Evolutionary conservation across 2,329 filamentous ascomycete species (phyloP).

Genomic region (Claviceps sp.): DNA sequence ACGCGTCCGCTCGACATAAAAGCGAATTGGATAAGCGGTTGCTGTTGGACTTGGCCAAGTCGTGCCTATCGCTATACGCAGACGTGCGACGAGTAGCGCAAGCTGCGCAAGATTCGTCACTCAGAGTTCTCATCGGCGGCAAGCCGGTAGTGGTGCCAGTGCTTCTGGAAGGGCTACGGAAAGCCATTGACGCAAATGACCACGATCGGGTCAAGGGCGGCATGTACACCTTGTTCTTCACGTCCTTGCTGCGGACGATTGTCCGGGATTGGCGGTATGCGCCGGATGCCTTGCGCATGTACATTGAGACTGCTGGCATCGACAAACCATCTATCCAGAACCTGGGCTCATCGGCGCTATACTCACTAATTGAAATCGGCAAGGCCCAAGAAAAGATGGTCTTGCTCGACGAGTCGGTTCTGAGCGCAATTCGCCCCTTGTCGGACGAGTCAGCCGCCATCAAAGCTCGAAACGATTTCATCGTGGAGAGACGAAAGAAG

Average conservation of each 20-base stretch:
- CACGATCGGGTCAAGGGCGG: constrained; percentile 89
- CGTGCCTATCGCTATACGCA: constrained; percentile 81
- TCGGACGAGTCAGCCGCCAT: constrained; percentile 51
- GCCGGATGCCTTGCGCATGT: constrained; percentile 75
- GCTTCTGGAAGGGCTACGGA: constrained; percentile 65
- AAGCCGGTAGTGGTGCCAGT: constrained; percentile 80
- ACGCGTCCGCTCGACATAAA: constrained; percentile 74
- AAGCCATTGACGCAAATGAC: constrained; percentile 66
- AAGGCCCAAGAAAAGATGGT: constrained; percentile 79
- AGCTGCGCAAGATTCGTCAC: constrained; percentile 78
- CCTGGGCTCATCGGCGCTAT: constrained; percentile 67
- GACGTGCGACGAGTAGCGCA: constrained; percentile 94
- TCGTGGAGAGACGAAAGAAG: constrained; percentile 57
- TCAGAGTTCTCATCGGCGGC: constrained; percentile 81
- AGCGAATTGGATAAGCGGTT: constrained; percentile 81
- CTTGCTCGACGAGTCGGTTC: constrained; percentile 56
- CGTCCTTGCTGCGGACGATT: constrained; percentile 76
- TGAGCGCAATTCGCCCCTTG: constrained; percentile 58
- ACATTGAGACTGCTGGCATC: constrained; percentile 77
- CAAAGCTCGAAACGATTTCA: constrained; percentile 48
- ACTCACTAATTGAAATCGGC: constrained; percentile 82
- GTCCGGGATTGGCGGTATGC: constrained; percentile 91
- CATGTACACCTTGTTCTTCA: constrained; percentile 81
- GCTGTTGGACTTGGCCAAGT: constrained; percentile 76
- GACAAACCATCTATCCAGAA: constrained; percentile 94